Conservation (phyloP, 371 early-diverging fungal genomes). For the Apophysomyces elegans region DNA sequence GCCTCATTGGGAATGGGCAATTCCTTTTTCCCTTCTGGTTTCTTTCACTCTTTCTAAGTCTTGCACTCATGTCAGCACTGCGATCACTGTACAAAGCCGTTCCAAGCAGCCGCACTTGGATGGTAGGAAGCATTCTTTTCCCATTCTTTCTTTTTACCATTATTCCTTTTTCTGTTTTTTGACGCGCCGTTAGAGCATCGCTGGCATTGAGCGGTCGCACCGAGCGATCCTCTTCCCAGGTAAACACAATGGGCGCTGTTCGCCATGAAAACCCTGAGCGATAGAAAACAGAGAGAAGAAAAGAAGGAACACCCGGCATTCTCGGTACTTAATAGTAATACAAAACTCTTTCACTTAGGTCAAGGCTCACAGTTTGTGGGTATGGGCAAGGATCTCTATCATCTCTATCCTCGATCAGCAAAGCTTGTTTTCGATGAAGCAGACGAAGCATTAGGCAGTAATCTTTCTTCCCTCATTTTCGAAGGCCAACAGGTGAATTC, state of each 20-base stretch:
- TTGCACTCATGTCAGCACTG: background rate
- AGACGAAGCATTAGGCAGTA: constrained; percentile 78
- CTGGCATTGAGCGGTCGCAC: constrained; percentile 57
- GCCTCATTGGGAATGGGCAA: background rate
- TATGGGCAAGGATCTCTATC: constrained; percentile 93
- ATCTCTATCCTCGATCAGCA: constrained; percentile 70
- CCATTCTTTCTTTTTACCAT: background rate
- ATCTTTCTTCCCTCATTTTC: constrained; percentile 80
- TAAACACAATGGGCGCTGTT: constrained; percentile 15
- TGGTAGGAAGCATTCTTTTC: background rate
- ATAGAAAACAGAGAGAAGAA: background rate
- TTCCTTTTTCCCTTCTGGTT: background rate
- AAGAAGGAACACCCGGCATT: background rate
- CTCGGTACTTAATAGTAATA: too few relatives aligned
- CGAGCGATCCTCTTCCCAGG: constrained; percentile 61
- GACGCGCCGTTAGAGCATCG: constrained; percentile 41
- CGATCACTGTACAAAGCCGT: constrained; percentile 3
- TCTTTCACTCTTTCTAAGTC: too few relatives aligned
- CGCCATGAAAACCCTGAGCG: background rate
- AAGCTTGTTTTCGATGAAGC: constrained; percentile 88
- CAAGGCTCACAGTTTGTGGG: constrained; percentile 91
- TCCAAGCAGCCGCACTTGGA: constrained; percentile 7
- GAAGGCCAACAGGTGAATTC: constrained; percentile 72
- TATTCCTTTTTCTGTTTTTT: background rate
- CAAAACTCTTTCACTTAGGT: constrained; percentile 48